phyloP scores from a whole-genome alignment of 169 alveolate genomes.

The Plasmodium coatneyi region DNA sequence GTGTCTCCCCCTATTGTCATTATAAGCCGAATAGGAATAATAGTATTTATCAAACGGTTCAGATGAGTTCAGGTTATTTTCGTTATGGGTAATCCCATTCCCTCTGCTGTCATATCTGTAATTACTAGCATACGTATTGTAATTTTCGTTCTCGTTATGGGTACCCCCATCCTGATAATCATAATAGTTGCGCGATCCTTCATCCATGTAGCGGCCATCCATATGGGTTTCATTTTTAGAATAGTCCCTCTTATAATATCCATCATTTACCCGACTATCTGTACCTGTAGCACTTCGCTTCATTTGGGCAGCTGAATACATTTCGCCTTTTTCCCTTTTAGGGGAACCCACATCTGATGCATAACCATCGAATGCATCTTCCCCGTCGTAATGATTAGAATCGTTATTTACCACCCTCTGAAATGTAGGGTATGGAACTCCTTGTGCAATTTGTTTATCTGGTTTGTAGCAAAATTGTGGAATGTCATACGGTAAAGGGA shows the following conservation, averaged over 20 bases:
- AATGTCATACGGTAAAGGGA: constrained; percentile 70
- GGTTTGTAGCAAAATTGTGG: constrained; percentile 72
- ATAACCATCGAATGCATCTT: background rate
- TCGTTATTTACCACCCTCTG: background rate
- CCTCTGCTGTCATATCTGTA: background rate
- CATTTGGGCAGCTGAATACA: background rate
- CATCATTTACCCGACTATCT: background rate
- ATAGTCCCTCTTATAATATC: constrained; percentile 6
- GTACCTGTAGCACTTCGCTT: background rate
- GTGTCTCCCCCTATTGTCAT: constrained; percentile 2
- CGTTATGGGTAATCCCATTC: background rate
- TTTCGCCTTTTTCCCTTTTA: background rate
- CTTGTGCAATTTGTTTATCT: constrained; percentile 3
- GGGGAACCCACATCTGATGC: background rate
- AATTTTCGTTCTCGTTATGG: background rate
- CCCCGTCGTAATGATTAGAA: constrained; percentile 10
- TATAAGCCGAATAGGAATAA: constrained; percentile 62
- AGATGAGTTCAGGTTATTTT: background rate
- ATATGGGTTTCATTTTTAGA: background rate
- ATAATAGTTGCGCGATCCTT: constrained; percentile 9
- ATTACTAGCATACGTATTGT: constrained; percentile 8
- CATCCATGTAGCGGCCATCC: background rate
- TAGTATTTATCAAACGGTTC: constrained; percentile 31
- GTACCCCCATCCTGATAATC: constrained; percentile 6
- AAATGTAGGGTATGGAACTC: background rate